Evolutionary conservation across 2,329 filamentous ascomycete genomes (phyloP).

Genomic region (Colletotrichum orchidophilum): DNA sequence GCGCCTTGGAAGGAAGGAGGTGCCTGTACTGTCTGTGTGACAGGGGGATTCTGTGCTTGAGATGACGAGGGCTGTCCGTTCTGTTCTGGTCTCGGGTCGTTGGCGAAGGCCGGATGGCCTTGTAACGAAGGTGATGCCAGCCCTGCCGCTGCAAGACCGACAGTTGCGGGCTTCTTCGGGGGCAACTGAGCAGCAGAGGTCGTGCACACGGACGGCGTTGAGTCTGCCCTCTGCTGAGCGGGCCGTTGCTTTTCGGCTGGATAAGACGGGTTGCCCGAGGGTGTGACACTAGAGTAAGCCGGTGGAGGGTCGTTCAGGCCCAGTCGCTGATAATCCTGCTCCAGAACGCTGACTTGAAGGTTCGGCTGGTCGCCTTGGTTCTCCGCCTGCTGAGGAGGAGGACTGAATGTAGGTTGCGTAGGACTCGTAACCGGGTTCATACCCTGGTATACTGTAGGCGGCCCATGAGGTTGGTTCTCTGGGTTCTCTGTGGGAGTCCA

Average conservation of each 20-base stretch:
- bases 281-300: conserved; percentile 87
- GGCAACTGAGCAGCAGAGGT: conserved; percentile 42
- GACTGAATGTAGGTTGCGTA: conserved; percentile 58
- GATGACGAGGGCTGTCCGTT: conserved; percentile 46
- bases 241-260: conserved; percentile 80
- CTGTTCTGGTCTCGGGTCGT: conserved; percentile 71
- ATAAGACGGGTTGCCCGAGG: conserved; percentile 66
- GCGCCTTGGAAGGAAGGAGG: conserved; percentile 53
- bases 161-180: conserved; percentile 42
- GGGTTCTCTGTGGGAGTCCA: conserved; percentile 97
- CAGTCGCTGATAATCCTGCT: conserved; percentile 87
- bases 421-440: conserved; percentile 71
- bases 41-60: conserved; percentile 5
- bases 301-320: conserved; percentile 87
- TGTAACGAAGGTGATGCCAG: conserved; percentile 60
- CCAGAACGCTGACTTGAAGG: conserved; percentile 75
- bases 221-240: conserved; percentile 40
- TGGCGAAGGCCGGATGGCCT: conserved; percentile 90
- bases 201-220: conserved; percentile 40
- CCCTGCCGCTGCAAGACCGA: conserved; percentile 38
- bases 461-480: conserved; percentile 86
- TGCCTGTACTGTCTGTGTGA: conserved; percentile 42
- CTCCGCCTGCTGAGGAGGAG: conserved; percentile 51
- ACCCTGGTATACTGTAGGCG: conserved; percentile 92
- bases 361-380: conserved; percentile 43